Base-by-base conservation (phyloP, 2,329 filamentous ascomycete genomes). In the Colletotrichum sp. region DNA sequence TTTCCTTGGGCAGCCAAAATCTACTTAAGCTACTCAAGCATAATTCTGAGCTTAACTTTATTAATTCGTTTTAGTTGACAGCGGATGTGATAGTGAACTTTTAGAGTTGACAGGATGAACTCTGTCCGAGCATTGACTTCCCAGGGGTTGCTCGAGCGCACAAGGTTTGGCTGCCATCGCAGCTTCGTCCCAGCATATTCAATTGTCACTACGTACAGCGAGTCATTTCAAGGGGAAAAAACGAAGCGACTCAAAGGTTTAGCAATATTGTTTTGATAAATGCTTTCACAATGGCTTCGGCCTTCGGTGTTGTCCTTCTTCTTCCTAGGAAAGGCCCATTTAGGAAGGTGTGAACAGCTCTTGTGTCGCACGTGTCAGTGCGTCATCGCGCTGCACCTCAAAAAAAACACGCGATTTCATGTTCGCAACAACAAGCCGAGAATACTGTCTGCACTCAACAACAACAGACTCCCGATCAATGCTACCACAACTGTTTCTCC, bases 321-420 rank as follows among this genome's bases (percentile, higher is more conserved):
- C 6, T 16, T 36, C 6, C 44, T 22, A 22, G 44, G 22, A 36
- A 49, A 52, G 12, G 44, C 66, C 34, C n/a, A 22, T 25, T 69
- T 57, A 57, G 66, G 66, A 59, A 69, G 66, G 66, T 61, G 52
- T 19, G n/a, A 22, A 27, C 44, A 52, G 44, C 44, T 25, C n/a
- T 15, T 52, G 25, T 55, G 19, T 11, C 19, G 39, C 27, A 52
- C 25, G 25, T 59, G 22, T 12, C 27, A 25, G 8, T 61, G 27
- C 66, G 52, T 59, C 36, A 61, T 61, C 32, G 1, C 32, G 30
- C n/a, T 32, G 49, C 25, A 13, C 19, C 0, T n/a, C 36, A 12
- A 2, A n/a, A 69, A 59, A 29, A 30, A 30, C 15, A 66, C 36
- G 25, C 66, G 59, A 69, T 34, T 39, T 32, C 52, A 15, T 64